Conservation (phyloP, 768 basidiomycete species). For the Ramaria sp. region DNA sequence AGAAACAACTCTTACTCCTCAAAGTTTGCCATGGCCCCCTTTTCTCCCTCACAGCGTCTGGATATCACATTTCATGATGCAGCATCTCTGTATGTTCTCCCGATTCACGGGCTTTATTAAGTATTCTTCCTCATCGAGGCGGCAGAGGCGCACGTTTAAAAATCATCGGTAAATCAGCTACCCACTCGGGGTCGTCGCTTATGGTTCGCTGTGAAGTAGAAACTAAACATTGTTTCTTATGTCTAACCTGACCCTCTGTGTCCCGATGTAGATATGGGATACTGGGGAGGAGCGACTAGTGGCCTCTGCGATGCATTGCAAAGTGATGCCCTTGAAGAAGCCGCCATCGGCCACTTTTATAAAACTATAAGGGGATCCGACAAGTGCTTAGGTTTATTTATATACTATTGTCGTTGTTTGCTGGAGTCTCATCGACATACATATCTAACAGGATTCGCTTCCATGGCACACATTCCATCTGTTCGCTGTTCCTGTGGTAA, state of each 20-base stretch:
- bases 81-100: neutral
- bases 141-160: neutral
- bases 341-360: neutral
- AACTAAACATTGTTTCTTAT: neutral
- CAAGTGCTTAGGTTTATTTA: too few species aligned
- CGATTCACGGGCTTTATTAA: neutral
- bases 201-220: neutral
- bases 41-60: slow-evolving; percentile 1
- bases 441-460: too few species aligned
- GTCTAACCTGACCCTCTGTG: neutral
- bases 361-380: too few species aligned
- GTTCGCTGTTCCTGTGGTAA: too few species aligned
- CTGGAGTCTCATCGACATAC: too few species aligned
- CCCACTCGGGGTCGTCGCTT: neutral
- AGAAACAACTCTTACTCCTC: neutral
- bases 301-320: slow-evolving; percentile 2
- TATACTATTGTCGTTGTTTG: too few species aligned
- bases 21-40: slow-evolving; percentile 1
- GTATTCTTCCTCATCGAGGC: neutral
- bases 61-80: neutral
- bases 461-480: too few species aligned
- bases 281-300: neutral
- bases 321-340: neutral
- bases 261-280: neutral
- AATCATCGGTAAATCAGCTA: neutral